Evolutionary conservation across 306 rosid genomes (phyloP).

Genomic region (Canavalia gladiata): DNA sequence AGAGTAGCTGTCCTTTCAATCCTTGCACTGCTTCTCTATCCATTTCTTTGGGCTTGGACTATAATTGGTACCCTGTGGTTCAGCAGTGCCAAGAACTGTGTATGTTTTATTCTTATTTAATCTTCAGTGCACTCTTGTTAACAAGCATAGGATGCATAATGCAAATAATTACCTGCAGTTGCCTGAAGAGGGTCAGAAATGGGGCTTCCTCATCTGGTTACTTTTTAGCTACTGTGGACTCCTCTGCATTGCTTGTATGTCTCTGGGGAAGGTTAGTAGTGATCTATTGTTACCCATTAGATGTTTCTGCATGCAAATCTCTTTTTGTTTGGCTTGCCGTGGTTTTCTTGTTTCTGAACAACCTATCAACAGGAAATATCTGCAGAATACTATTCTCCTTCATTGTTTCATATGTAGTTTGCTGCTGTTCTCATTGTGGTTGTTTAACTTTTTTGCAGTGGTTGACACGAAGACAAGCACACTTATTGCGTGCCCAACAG

Average conservation of each 20-base stretch:
- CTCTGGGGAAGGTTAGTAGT: conserved; percentile 87
- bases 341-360: conserved; percentile 17
- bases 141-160: conserved; percentile 43
- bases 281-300: conserved; percentile 19
- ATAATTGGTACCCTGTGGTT: conserved; percentile 93
- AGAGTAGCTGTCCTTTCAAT: conserved; percentile 87
- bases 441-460: conserved; percentile 66
- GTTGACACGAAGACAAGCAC: conserved; percentile 96
- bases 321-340: conserved; percentile 33
- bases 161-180: conserved; percentile 65
- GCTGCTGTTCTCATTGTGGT: conserved; percentile 46
- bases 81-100: conserved; percentile 77
- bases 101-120: conserved; percentile 55
- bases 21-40: conserved; percentile 84
- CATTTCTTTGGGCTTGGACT: conserved; percentile 99
- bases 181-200: conserved; percentile 92
- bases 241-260: conserved; percentile 83
- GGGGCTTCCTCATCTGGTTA: conserved; percentile 99
- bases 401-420: conserved; percentile 26
- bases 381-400: conserved; percentile 11
- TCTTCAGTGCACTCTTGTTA: conserved; percentile 29
- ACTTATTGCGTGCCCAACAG: conserved; percentile 92
- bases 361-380: conserved; percentile 13
- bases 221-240: conserved; percentile 97
- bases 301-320: conserved; percentile 34